Percentiles rank a stretch among this genome's conserved stretches.
These are phyloP conservation scores for Apiospora arundinis DNA, from an alignment of 2,329 filamentous ascomycete genomes.

Conservation along the genomic window DNA sequence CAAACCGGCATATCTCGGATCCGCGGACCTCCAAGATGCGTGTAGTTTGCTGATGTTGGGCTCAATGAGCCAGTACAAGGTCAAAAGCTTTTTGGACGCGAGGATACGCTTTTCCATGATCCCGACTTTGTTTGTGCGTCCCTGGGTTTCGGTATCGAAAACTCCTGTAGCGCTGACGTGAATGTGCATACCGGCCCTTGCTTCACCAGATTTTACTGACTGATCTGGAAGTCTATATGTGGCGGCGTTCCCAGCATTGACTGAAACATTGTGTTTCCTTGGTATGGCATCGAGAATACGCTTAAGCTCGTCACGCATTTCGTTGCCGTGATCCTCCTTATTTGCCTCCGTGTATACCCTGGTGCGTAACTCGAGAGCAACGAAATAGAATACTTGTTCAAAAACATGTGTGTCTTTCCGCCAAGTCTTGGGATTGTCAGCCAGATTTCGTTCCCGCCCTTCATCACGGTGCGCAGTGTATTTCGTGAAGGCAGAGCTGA, in stretches of 20 bases:
- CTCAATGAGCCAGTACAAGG: not conserved
- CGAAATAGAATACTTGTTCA: not conserved
- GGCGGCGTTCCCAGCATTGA: not conserved
- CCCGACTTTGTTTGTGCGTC: too few species aligned
- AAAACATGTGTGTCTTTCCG: too few species aligned
- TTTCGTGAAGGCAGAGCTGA: too few species aligned
- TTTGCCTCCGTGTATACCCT: not conserved
- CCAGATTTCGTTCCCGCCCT: too few species aligned
- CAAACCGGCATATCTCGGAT: not conserved
- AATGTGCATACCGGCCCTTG: not conserved
- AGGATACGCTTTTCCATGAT: not conserved
- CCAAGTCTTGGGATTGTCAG: too few species aligned
- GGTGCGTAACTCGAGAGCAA: not conserved
- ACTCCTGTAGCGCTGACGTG: not conserved
- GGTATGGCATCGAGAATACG: fast-evolving
- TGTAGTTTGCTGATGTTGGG: not conserved
- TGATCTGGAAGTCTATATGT: too few species aligned
- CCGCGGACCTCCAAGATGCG: not conserved
- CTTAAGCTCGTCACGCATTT: not conserved
- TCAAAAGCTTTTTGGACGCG: not conserved
- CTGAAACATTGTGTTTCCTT: not conserved
- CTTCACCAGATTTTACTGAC: too few species aligned
- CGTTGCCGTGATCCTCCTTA: not conserved
- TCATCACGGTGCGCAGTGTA: too few species aligned
- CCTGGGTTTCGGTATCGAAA: not conserved